These are phyloP conservation scores for Boletus calvinii DNA, from an alignment of 1,284 basidiomycete genomes.

Conservation along the genomic window DNA sequence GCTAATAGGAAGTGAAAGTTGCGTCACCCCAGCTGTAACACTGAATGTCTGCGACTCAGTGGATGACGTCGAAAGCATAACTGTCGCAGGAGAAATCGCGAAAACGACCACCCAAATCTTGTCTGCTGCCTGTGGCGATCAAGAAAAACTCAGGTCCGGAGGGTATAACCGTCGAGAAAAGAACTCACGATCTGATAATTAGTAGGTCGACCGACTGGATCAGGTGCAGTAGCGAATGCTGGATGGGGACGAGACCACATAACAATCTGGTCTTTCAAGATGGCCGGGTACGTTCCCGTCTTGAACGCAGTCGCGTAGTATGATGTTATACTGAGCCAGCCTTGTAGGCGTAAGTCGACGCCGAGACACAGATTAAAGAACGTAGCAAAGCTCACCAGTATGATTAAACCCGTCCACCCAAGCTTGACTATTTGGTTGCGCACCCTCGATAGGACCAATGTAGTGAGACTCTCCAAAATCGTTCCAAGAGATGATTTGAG, in stretches of 20 bases:
- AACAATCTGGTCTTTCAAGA: slow-evolving; percentile 64
- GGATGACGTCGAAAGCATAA: slow-evolving; percentile 52
- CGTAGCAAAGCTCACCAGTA: slow-evolving; percentile 41
- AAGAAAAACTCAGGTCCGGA: slow-evolving; percentile 9
- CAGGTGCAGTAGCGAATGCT: slow-evolving; percentile 50
- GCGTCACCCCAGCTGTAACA: slow-evolving; percentile 61
- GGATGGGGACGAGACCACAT: slow-evolving; percentile 78
- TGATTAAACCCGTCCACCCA: slow-evolving; percentile 71
- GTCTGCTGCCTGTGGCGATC: slow-evolving; percentile 44
- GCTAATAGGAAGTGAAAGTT: slow-evolving; percentile 59
- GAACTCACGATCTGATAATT: slow-evolving; percentile 51
- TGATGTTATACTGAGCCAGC: slow-evolving; percentile 62
- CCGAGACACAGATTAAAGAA: not conserved
- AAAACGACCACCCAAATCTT: slow-evolving; percentile 67
- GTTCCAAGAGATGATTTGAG: slow-evolving; percentile 66
- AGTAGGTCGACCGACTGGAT: slow-evolving; percentile 53
- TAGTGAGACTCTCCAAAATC: slow-evolving; percentile 61
- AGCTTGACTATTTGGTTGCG: slow-evolving; percentile 58
- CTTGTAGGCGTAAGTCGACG: slow-evolving; percentile 30
- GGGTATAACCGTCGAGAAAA: not conserved
- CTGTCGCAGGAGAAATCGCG: slow-evolving; percentile 51
- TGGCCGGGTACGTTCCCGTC: slow-evolving; percentile 63
- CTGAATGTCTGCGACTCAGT: slow-evolving; percentile 46
- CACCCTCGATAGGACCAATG: slow-evolving; percentile 65
- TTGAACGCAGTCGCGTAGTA: slow-evolving; percentile 80